Evolutionary conservation across 2,329 filamentous ascomycete genomes (phyloP).

Genomic region (Metarhizium anisopliae): DNA sequence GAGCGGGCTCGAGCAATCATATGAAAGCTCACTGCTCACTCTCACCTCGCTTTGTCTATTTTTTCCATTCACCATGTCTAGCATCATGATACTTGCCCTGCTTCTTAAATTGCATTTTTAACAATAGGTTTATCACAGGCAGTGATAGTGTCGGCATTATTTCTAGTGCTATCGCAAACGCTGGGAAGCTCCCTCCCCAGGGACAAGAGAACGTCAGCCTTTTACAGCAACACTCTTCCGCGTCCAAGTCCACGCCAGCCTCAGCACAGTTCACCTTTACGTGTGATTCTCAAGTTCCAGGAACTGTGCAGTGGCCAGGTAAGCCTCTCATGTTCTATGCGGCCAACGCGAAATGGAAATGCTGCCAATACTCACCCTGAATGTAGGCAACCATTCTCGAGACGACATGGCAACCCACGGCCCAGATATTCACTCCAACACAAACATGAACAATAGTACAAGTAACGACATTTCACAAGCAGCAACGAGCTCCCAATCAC

Average conservation of each 20-base stretch:
- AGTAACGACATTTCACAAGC: conserved; percentile 26
- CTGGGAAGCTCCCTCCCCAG: conserved; percentile 57
- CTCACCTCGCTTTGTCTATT: neutral
- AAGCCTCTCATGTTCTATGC: conserved; percentile 11
- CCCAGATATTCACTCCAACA: conserved; percentile 6
- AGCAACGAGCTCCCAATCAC: conserved; percentile 22
- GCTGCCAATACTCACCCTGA: neutral
- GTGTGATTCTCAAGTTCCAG: conserved; percentile 81
- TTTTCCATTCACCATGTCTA: neutral
- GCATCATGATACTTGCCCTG: neutral
- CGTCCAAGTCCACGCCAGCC: conserved; percentile 52
- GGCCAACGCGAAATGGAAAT: neutral
- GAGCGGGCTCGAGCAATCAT: neutral
- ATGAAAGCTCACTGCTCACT: neutral
- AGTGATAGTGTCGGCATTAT: conserved; percentile 66
- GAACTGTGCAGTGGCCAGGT: conserved; percentile 67
- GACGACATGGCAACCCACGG: conserved; percentile 13
- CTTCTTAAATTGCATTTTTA: neutral
- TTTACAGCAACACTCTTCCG: conserved; percentile 56
- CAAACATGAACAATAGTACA: conserved; percentile 9
- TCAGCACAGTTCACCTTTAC: conserved; percentile 95
- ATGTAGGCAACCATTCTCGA: conserved; percentile 15
- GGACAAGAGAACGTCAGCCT: conserved; percentile 74
- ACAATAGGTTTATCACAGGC: neutral
- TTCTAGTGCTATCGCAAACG: conserved; percentile 83